These are phyloP conservation scores for Lepraria neglecta DNA, from an alignment of 495 filamentous ascomycete genomes.

Conservation along the genomic window DNA sequence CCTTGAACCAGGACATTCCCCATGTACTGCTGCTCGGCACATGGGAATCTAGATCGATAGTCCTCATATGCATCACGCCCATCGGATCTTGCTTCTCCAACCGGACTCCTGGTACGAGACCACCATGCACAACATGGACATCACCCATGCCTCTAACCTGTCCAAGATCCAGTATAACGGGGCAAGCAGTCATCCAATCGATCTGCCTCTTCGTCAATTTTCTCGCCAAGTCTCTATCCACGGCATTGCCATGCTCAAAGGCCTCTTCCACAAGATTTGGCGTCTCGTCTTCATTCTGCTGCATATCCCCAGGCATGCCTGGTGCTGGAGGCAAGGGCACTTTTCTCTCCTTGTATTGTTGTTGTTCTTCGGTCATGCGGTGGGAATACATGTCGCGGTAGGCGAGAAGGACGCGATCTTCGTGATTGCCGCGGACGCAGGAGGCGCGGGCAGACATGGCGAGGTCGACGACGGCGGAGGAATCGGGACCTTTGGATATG, in stretches of 20 bases:
- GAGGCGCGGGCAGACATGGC: slow-evolving; percentile 63
- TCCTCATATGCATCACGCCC: slow-evolving; percentile 87
- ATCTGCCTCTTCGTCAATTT: slow-evolving; percentile 54
- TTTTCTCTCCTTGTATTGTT: slow-evolving; percentile 4
- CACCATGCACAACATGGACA: slow-evolving; percentile 75
- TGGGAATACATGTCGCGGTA: slow-evolving; percentile 39
- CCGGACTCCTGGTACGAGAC: slow-evolving; percentile 65
- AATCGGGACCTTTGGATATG: slow-evolving; percentile 84
- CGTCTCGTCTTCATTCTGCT: slow-evolving; percentile 22
- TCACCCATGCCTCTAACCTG: slow-evolving; percentile 50
- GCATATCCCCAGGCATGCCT: slow-evolving; percentile 22
- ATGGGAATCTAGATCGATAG: slow-evolving; percentile 56
- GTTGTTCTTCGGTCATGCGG: slow-evolving; percentile 25
- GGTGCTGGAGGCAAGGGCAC: slow-evolving; percentile 17
- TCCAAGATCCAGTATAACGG: slow-evolving; percentile 68
- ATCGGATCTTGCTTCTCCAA: slow-evolving; percentile 71
- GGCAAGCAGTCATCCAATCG: slow-evolving; percentile 62
- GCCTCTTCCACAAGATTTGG: slow-evolving; percentile 29
- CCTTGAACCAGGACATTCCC: slow-evolving; percentile 62
- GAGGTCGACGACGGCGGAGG: slow-evolving; percentile 66
- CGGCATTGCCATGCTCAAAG: slow-evolving; percentile 36
- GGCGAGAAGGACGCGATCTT: slow-evolving; percentile 66
- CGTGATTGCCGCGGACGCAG: slow-evolving; percentile 88
- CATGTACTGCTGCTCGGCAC: slow-evolving; percentile 52
- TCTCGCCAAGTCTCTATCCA: slow-evolving; percentile 45